Base-by-base conservation (phyloP, 2,329 filamentous ascomycete genomes). In the Xylaria sp. region DNA sequence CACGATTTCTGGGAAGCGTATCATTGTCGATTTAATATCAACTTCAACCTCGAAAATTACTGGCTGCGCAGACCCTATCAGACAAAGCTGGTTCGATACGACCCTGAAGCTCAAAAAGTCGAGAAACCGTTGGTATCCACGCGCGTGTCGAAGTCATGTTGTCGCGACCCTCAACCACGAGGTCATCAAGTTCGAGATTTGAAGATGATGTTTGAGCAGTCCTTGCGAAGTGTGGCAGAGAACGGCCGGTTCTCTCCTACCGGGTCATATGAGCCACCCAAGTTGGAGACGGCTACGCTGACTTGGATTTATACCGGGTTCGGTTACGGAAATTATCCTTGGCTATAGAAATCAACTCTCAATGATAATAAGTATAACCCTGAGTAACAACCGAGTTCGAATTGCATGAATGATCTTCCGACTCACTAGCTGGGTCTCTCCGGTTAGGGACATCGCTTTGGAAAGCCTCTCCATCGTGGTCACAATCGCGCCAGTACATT, bases 21-120 rank as follows among this genome's bases (percentile, higher is more conserved):
- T 73, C 80, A 82, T 65, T 84, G 81, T 77, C 82, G 82, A 71
- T 84, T 83, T 69, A 83, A 84, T 74, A 80, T 84, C 61, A 83
- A 84, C 65, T 79, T 80, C 67, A 83, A 82, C 74, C 80, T 83
- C 73, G 83, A 83, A 23, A 77, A 80, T 74, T 77, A 81, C 66
- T 80, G 79, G 63, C 78, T 81, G 4, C 79, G 81, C 13, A 79
- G 81, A 3, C 83, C 82, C 6, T 81, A 83, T 63, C 77, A 80
- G 53, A 77, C 73, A 48, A 73, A 71, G 53, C 72, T 78, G 6
- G 74, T 75, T 7, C 60, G 69, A 33, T 77, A 76, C 65, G 74
- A 76, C 5, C 72, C 75, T 20, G 76, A 75, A 56, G 66, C 68
- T 7, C 70, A 71, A 20, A 73, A 73, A 49, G 58, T 65, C 5